Percentiles rank a stretch among this genome's conserved stretches.
Conservation (phyloP, 2,329 filamentous ascomycete species). For the Akanthomyces lecanii region DNA sequence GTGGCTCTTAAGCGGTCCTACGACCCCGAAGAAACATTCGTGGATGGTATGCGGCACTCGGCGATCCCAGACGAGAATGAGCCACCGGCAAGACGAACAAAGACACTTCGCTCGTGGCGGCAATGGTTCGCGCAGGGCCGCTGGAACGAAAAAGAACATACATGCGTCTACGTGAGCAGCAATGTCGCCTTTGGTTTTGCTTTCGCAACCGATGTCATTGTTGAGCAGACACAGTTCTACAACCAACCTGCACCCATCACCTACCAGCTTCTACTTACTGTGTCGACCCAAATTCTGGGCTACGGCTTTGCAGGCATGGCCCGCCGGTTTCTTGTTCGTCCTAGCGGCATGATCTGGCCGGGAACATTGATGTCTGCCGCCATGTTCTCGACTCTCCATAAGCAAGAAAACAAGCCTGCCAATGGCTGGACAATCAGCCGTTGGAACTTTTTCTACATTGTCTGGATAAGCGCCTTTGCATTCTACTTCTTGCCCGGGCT, state of each 20-base stretch:
- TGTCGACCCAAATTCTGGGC: slow-evolving; percentile 82
- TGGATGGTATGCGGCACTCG: slow-evolving; percentile 42
- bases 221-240: slow-evolving; percentile 87
- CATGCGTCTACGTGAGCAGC: slow-evolving; percentile 83
- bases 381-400: slow-evolving; percentile 85
- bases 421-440: slow-evolving; percentile 79
- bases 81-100: slow-evolving; percentile 20
- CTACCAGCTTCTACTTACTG: slow-evolving; percentile 77
- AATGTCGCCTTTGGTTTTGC: slow-evolving; percentile 88
- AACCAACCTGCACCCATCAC: slow-evolving; percentile 70
- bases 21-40: slow-evolving; percentile 45
- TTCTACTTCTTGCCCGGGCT: slow-evolving; percentile 86
- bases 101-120: slow-evolving; percentile 45
- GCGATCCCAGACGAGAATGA: slow-evolving; percentile 21
- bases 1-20: slow-evolving; percentile 60
- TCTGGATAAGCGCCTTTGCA: slow-evolving; percentile 65
- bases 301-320: slow-evolving; percentile 84
- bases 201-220: slow-evolving; percentile 84
- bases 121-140: slow-evolving; percentile 74
- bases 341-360: slow-evolving; percentile 89
- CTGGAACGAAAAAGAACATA: slow-evolving; percentile 88
- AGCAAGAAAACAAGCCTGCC: slow-evolving; percentile 74
- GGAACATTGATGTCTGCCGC: slow-evolving; percentile 82
- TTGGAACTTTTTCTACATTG: slow-evolving; percentile 77
- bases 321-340: slow-evolving; percentile 74